Evolutionary conservation across 169 alveolate genomes (phyloP).

Genomic region (Plasmodium vivax): DNA sequence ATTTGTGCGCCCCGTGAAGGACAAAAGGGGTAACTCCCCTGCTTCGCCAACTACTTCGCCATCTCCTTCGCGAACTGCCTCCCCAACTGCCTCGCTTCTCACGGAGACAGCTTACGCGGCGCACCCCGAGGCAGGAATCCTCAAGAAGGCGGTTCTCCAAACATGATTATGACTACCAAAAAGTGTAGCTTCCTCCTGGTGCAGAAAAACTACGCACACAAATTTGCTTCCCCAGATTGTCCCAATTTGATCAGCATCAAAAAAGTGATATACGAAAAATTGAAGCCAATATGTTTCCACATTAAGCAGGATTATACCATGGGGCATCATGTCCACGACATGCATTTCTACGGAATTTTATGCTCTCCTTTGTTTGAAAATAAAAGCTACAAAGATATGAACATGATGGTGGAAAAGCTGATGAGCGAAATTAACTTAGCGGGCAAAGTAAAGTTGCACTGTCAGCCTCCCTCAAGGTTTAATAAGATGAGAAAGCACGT

Average conservation of each 20-base stretch:
- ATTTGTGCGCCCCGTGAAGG: background rate
- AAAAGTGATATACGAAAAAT: constrained; percentile 82
- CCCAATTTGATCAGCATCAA: constrained; percentile 81
- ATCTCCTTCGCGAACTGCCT: too few relatives aligned
- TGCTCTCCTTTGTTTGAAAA: constrained; percentile 92
- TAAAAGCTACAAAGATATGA: constrained; percentile 86
- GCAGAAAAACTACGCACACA: constrained; percentile 77
- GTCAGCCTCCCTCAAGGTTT: constrained; percentile 87
- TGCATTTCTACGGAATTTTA: constrained; percentile 88
- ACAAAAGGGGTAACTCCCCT: background rate
- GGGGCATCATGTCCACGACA: constrained; percentile 87
- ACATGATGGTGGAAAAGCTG: constrained; percentile 86
- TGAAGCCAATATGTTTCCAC: constrained; percentile 89
- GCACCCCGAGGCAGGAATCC: background rate
- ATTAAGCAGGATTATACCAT: constrained; percentile 88
- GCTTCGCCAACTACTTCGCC: background rate
- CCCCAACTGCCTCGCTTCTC: background rate
- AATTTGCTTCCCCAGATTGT: constrained; percentile 85
- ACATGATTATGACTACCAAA: constrained; percentile 60
- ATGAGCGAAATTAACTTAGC: constrained; percentile 78
- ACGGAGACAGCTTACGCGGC: background rate
- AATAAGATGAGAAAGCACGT: constrained; percentile 80
- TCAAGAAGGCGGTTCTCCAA: background rate
- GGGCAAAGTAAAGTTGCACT: constrained; percentile 83
- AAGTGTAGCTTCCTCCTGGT: constrained; percentile 53